Base-by-base conservation (phyloP, 1,139 yeast genomes). In the Geotrichum klebahnii region DNA sequence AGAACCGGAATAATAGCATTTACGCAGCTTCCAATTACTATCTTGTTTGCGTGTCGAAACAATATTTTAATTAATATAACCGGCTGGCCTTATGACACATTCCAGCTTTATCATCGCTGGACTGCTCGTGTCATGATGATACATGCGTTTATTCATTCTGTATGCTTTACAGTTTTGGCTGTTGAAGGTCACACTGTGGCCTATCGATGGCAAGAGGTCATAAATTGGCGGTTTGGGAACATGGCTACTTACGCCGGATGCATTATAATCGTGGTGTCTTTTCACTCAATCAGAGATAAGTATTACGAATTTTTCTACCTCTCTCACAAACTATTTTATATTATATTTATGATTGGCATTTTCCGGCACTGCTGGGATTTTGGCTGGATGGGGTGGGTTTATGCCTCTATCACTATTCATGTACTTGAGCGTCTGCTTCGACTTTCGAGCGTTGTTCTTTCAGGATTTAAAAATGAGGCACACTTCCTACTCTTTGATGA, bases 51-150 rank as follows among this genome's bases (percentile, higher is more conserved):
- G 0, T 82, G 84, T 14, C 68, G 89, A 55, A 81, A 76, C 62
- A 81, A 82, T 60, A 70, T 82, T 35, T 62, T 82, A 20, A 77
- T 78, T 52, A 64, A 69, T 64, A 43, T 79, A 2, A 81, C 88
- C 0, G 80, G 85, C 20, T 76, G 85, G 80, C 76, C 82, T 24
- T 81, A 78, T 60, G 71, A 82, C 32, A 77, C 83, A 0, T 81
- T 79, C 57, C 80, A 81, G 51, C 67, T 79, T 16, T 78, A 75
- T 58, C 90, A 83, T 61, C 69, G 82, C 48, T 81, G 86, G 85
- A 60, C 77, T 1, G 79, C 87, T 0, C 67, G 87, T 51, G 63
- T 77, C 22, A 64, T 78, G 45, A 71, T 78, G 33, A 51, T 71
- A 0, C 85, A 81, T 56, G 74, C 77, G 0, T 34, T 69, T 1